Percentiles rank a stretch among this genome's conserved stretches.
Conservation (phyloP, 225 moss, liverwort and hornwort species). For the Rhytidiadelphus loreus region DNA sequence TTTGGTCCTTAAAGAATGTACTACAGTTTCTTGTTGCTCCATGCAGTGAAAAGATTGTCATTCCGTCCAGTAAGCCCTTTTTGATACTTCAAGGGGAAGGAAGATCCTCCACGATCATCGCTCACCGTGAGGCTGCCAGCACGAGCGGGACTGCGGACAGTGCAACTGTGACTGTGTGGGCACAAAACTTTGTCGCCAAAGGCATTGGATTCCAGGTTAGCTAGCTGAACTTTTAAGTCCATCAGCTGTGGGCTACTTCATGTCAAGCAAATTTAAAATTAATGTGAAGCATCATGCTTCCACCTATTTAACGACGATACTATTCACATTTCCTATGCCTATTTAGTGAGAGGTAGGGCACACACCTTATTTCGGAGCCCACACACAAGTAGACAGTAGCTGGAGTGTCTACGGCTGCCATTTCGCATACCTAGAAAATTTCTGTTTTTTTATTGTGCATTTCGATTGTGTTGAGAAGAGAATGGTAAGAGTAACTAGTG, state of each 20-base stretch:
- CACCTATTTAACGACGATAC: not conserved
- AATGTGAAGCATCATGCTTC: not conserved
- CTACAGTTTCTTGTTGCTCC: not conserved
- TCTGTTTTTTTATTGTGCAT: not conserved
- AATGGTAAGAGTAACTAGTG: not conserved
- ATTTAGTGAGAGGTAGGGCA: not conserved
- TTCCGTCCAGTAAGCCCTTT: not conserved
- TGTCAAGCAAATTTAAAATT: not conserved
- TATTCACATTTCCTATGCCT: not conserved
- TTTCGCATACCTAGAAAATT: not conserved
- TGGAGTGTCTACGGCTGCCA: not conserved
- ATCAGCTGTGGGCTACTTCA: not conserved
- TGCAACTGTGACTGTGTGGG: conserved; percentile 4
- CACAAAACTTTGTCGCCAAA: not conserved
- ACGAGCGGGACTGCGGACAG: not conserved
- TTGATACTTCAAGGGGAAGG: not conserved
- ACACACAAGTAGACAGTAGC: not conserved
- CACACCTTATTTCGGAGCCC: not conserved
- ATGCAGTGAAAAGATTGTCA: not conserved
- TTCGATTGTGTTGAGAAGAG: not conserved
- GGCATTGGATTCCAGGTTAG: not conserved
- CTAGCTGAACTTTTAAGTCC: not conserved
- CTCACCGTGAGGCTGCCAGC: not conserved
- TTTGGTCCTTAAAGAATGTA: not conserved
- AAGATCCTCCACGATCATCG: not conserved